A percentile compares a stretch with the other conserved stretches of the same genome.
phyloP scores from a whole-genome alignment of 2,329 filamentous ascomycete species.

The Fusarium decemcellulare region DNA sequence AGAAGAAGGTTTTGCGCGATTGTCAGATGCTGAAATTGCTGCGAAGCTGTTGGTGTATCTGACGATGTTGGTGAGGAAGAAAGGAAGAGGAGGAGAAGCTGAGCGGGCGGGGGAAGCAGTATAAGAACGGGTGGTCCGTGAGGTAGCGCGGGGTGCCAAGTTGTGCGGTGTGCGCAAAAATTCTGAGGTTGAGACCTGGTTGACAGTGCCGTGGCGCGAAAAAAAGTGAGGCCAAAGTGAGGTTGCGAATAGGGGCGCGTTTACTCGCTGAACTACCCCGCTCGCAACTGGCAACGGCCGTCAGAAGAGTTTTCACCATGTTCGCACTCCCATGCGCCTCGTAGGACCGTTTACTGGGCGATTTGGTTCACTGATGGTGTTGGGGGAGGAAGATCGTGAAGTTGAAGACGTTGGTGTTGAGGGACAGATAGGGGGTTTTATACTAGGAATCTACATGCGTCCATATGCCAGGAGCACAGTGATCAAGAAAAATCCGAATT shows the following conservation, averaged over 20 bases:
- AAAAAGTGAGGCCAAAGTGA: too few species aligned
- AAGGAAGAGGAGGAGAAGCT: background rate
- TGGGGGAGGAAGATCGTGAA: slow-evolving; percentile 13
- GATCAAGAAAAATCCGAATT: background rate
- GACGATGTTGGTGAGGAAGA: slow-evolving; percentile 14
- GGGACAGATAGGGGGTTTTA: background rate
- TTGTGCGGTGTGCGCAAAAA: too few species aligned
- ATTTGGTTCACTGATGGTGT: background rate
- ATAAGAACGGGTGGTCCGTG: background rate
- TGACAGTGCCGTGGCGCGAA: too few species aligned
- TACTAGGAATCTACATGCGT: slow-evolving; percentile 3
- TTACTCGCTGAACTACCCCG: too few species aligned
- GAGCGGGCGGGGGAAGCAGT: too few species aligned
- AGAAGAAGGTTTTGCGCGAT: background rate
- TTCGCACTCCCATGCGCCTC: too few species aligned
- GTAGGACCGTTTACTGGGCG: background rate
- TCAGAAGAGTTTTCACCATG: background rate
- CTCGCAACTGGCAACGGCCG: slow-evolving; percentile 12
- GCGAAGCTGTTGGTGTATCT: slow-evolving; percentile 18
- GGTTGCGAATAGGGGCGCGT: too few species aligned
- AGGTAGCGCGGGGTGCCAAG: too few species aligned
- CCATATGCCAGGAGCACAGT: slow-evolving; percentile 1
- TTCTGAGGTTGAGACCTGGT: too few species aligned
- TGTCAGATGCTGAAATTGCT: slow-evolving; percentile 22
- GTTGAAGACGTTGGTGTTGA: slow-evolving; percentile 12